Conservation (phyloP, 106 monocot genomes). For the Dioscorea alata region DNA sequence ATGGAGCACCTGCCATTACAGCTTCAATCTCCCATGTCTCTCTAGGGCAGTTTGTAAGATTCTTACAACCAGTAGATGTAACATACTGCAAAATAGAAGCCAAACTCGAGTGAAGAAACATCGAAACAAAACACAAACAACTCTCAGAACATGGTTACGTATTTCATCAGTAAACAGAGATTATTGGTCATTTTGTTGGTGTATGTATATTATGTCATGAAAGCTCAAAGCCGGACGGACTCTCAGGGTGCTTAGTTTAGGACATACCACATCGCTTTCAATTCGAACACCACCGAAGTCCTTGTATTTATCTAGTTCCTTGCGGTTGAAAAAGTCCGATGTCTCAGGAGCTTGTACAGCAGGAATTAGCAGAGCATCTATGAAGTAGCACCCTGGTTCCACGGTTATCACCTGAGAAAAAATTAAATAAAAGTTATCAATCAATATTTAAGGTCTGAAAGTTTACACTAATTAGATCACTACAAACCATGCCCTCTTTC, state of each 20-base stretch:
- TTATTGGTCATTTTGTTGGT: background rate
- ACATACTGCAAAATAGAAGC: conserved; percentile 46
- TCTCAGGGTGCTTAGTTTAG: background rate
- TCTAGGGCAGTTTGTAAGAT: conserved; percentile 81
- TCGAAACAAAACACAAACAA: too few relatives aligned
- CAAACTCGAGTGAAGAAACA: background rate
- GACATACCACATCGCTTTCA: conserved; percentile 91
- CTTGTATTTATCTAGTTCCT: conserved; percentile 48
- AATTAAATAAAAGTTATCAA: background rate
- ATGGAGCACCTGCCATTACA: conserved; percentile 86
- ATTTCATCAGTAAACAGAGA: background rate
- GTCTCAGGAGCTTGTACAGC: conserved; percentile 49
- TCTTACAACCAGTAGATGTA: conserved; percentile 70
- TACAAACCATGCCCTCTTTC: conserved; percentile 86
- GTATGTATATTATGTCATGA: background rate
- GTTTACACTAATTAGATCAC: background rate
- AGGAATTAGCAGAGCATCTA: conserved; percentile 71
- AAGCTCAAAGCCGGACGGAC: background rate
- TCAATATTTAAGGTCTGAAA: background rate
- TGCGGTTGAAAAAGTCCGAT: conserved; percentile 55
- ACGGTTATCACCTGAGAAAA: conserved; percentile 81
- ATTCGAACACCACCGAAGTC: conserved; percentile 93
- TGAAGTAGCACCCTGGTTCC: conserved; percentile 98
- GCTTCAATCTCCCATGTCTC: conserved; percentile 88
- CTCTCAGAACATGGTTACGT: background rate